Percentiles rank a stretch among this genome's conserved stretches.
Evolutionary conservation across 805 yeast genomes (phyloP).

Genomic region (Metschnikowia gelsemii): DNA sequence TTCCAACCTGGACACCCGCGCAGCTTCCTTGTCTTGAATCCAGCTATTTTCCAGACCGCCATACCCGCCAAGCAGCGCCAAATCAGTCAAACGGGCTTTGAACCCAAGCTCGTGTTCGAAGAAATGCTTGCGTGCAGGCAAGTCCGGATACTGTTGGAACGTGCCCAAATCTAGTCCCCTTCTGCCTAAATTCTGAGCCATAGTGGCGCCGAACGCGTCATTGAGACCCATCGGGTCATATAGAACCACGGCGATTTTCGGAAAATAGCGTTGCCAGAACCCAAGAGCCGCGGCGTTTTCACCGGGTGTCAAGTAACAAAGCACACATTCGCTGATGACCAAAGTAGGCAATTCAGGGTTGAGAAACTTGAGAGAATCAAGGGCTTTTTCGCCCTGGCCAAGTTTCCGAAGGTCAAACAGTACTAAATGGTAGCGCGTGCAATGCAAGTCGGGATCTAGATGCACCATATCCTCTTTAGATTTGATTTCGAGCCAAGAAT

Average conservation of each 20-base stretch:
- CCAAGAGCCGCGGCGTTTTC: slow-evolving; percentile 46
- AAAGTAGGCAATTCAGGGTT: slow-evolving; percentile 52
- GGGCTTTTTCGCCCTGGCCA: slow-evolving; percentile 10
- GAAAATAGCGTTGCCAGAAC: slow-evolving; percentile 38
- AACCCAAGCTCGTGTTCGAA: slow-evolving; percentile 25
- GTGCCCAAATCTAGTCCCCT: slow-evolving; percentile 66
- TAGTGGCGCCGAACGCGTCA: slow-evolving; percentile 65
- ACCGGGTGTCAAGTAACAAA: slow-evolving; percentile 62
- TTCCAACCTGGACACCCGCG: slow-evolving; percentile 54
- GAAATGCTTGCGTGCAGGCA: slow-evolving; percentile 27
- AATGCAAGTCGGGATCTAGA: slow-evolving; percentile 31
- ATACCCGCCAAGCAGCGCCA: slow-evolving; percentile 44
- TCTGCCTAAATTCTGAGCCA: slow-evolving; percentile 57
- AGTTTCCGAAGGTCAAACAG: slow-evolving; percentile 54
- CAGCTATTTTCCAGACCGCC: slow-evolving; percentile 33
- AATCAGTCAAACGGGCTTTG: slow-evolving; percentile 43
- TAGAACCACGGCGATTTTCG: slow-evolving; percentile 39
- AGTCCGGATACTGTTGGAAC: slow-evolving; percentile 51
- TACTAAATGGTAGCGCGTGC: slow-evolving; percentile 48
- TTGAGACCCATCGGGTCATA: slow-evolving; percentile 71
- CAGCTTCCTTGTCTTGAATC: slow-evolving; percentile 41
- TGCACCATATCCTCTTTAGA: slow-evolving; percentile 26
- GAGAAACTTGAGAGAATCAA: slow-evolving; percentile 25
- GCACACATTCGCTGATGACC: slow-evolving; percentile 70
- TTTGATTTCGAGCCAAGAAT: slow-evolving; percentile 12